Evolutionary conservation across 2,329 filamentous ascomycete species (phyloP).

Genomic region (Botrytis hyacinthi): DNA sequence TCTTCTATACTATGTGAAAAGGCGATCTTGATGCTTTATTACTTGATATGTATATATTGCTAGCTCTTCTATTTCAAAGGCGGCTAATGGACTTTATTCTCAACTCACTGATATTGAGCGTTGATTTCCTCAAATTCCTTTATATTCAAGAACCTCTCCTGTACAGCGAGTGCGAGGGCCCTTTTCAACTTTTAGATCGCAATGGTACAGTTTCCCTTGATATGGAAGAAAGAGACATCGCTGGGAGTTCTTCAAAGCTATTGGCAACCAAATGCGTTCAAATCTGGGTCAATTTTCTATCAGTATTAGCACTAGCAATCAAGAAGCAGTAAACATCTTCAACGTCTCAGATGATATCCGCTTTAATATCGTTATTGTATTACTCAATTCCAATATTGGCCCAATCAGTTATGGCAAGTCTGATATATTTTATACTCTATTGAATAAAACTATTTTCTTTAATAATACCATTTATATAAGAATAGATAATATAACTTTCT

Average conservation of each 20-base stretch:
- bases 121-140: no score
- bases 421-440: neutral
- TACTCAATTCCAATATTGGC: neutral
- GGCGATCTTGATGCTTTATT: neutral
- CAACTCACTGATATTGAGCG: no score
- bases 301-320: neutral
- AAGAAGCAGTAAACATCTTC: neutral
- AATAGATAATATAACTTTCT: neutral
- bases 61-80: neutral
- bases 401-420: neutral
- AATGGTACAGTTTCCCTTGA: no score
- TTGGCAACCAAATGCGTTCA: neutral
- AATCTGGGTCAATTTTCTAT: neutral
- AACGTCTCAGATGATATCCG: neutral
- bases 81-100: neutral
- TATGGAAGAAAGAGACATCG: no score
- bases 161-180: no score
- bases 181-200: no score
- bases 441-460: neutral
- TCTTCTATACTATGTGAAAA: neutral
- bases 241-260: no score
- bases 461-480: neutral
- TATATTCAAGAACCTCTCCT: no score
- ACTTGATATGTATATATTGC: neutral
- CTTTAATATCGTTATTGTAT: neutral